Evolutionary conservation across 306 rosid genomes (phyloP).

Genomic region (Vigna radiata): DNA sequence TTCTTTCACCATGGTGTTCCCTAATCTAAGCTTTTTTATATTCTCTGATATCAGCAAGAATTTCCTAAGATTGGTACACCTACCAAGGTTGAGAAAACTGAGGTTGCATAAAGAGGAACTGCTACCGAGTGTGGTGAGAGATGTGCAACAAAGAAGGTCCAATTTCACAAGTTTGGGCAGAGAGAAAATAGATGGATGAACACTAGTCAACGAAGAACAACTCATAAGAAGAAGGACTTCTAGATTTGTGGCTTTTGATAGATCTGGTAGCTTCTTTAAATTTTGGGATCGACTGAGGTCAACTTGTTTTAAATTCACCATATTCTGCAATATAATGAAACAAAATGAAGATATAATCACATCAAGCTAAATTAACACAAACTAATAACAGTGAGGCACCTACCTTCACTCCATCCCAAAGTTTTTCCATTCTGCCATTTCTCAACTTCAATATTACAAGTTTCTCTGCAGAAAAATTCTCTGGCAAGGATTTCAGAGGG

Average conservation of each 20-base stretch:
- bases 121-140: too few relatives aligned
- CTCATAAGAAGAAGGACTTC: neutral
- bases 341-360: neutral
- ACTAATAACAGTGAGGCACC: too few relatives aligned
- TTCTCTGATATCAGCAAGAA: too few relatives aligned
- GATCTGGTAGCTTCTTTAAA: neutral
- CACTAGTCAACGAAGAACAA: neutral
- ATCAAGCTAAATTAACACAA: neutral
- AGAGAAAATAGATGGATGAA: neutral
- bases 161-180: neutral
- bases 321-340: neutral
- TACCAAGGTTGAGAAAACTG: too few relatives aligned
- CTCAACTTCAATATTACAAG: neutral
- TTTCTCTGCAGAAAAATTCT: neutral
- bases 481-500: too few relatives aligned
- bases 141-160: too few relatives aligned
- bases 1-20: too few relatives aligned
- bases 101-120: too few relatives aligned
- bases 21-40: too few relatives aligned
- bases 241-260: neutral
- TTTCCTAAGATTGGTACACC: too few relatives aligned
- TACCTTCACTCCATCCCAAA: neutral
- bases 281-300: neutral
- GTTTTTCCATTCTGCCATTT: neutral
- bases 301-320: neutral